Conservation (phyloP, 2,329 filamentous ascomycete species). For the Monosporascus sp. region DNA sequence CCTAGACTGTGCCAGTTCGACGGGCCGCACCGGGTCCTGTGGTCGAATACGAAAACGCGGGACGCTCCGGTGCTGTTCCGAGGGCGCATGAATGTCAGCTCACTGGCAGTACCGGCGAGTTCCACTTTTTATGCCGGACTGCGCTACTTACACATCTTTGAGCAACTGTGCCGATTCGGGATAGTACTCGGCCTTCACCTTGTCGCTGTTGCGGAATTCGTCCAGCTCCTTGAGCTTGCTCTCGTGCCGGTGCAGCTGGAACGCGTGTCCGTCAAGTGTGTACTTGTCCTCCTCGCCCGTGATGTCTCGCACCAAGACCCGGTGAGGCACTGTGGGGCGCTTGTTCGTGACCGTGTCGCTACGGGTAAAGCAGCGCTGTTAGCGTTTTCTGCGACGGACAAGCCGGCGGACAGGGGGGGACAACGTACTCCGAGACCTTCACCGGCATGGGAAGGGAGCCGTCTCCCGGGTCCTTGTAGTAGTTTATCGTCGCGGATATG, state of each 20-base stretch:
- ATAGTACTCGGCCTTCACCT: conserved; percentile 62
- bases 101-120: no score
- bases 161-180: conserved; percentile 64
- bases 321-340: conserved; percentile 40
- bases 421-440: conserved; percentile 19
- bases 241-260: conserved; percentile 30
- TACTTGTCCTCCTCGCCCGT: conserved; percentile 34
- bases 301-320: conserved; percentile 35
- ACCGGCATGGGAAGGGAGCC: conserved; percentile 21
- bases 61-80: conserved; percentile 52
- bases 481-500: conserved; percentile 21
- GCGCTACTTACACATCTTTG: conserved; percentile 37
- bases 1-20: conserved; percentile 61
- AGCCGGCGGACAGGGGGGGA: neutral
- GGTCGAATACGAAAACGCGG: conserved; percentile 64
- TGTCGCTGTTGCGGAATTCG: conserved; percentile 46
- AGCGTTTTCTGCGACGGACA: neutral
- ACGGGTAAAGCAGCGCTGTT: neutral
- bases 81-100: conserved; percentile 25
- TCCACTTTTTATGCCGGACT: no score
- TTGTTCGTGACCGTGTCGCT: conserved; percentile 25
- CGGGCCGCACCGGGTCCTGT: conserved; percentile 57
- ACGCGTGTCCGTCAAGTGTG: conserved; percentile 36
- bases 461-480: conserved; percentile 24
- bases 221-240: conserved; percentile 25